Conservation (phyloP, 2,329 filamentous ascomycete species). For the Phaeosphaeria sp. region DNA sequence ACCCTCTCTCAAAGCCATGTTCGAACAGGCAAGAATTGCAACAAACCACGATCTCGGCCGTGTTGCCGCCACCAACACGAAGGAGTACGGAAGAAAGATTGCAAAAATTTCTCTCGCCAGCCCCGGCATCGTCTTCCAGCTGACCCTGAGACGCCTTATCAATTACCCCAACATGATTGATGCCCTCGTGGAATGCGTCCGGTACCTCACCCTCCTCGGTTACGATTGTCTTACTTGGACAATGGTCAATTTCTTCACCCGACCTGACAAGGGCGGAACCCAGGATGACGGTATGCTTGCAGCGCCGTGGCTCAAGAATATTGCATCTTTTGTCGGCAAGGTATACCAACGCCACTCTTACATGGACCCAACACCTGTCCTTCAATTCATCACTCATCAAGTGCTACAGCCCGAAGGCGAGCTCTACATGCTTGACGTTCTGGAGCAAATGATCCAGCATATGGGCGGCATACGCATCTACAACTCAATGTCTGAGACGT, state of each 20-base stretch:
- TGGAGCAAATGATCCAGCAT: constrained; percentile 86
- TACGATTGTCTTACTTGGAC: constrained; percentile 96
- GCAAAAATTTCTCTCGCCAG: constrained; percentile 93
- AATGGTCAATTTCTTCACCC: constrained; percentile 74
- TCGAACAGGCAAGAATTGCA: constrained; percentile 76
- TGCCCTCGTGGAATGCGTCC: constrained; percentile 90
- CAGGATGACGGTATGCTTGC: constrained; percentile 76
- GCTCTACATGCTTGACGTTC: constrained; percentile 86
- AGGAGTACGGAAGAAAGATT: constrained; percentile 83
- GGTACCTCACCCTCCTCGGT: constrained; percentile 90
- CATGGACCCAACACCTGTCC: constrained; percentile 82
- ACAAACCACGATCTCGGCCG: constrained; percentile 88
- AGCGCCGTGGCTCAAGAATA: constrained; percentile 88
- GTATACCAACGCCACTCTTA: constrained; percentile 86
- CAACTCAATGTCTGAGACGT: constrained; percentile 84
- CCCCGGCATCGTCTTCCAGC: constrained; percentile 88
- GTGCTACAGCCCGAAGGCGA: constrained; percentile 77
- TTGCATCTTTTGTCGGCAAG: constrained; percentile 89
- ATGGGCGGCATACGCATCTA: constrained; percentile 95
- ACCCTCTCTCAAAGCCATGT: constrained; percentile 75
- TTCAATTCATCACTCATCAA: constrained; percentile 89
- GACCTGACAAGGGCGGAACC: constrained; percentile 63
- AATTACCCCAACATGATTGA: constrained; percentile 95
- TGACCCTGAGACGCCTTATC: constrained; percentile 89
- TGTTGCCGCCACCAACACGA: constrained; percentile 84